phyloP scores from a whole-genome alignment of 495 filamentous ascomycete genomes.

The Penicillium atrosanguineum region DNA sequence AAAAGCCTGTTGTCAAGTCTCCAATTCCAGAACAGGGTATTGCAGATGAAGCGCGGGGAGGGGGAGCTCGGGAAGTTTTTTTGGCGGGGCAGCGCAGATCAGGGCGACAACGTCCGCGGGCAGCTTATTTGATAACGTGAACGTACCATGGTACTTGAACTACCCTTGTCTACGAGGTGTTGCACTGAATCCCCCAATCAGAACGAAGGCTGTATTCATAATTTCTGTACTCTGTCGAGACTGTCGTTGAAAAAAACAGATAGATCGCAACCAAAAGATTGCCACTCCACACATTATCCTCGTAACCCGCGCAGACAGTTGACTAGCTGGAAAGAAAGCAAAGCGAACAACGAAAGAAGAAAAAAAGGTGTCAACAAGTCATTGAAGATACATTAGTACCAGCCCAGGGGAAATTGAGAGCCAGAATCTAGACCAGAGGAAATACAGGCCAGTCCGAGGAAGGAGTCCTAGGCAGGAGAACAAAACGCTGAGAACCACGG shows the following conservation, averaged over 20 bases:
- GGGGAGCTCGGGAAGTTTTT: conserved; percentile 21
- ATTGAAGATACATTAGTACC: not conserved
- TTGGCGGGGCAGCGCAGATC: conserved; percentile 25
- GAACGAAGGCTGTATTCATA: not conserved
- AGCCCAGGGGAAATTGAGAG: not conserved
- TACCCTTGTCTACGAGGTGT: not conserved
- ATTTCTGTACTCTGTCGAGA: not conserved
- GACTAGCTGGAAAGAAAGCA: not conserved
- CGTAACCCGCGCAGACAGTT: conserved; percentile 1
- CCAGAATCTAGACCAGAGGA: not conserved
- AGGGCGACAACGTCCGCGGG: conserved; percentile 11
- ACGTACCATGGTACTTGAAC: not conserved
- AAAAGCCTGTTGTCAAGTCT: not conserved
- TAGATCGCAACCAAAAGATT: not conserved
- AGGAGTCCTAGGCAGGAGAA: not conserved
- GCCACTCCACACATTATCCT: not conserved
- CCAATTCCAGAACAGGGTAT: not conserved
- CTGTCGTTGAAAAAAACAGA: conserved; percentile 1
- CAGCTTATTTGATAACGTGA: not conserved
- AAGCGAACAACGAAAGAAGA: not conserved
- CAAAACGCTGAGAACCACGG: conserved; percentile 17
- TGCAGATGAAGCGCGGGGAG: conserved; percentile 6
- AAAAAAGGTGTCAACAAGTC: not conserved
- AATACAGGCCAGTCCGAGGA: not conserved
- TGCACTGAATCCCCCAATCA: not conserved